These are phyloP conservation scores for Lasiodiplodia sp. DNA, from an alignment of 2,329 filamentous ascomycete species.

Conservation along the genomic window DNA sequence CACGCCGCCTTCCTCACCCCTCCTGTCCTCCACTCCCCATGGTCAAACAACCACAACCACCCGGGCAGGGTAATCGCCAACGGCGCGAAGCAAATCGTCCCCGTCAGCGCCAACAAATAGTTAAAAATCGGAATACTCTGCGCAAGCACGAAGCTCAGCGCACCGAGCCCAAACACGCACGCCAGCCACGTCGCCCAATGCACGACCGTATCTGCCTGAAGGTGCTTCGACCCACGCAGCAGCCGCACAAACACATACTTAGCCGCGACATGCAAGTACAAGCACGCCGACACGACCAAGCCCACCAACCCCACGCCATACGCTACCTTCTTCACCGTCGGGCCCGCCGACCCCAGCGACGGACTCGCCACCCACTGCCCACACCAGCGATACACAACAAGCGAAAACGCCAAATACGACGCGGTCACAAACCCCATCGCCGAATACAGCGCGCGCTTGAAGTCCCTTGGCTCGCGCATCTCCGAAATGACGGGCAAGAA, in stretches of 20 bases:
- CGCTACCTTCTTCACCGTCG: conserved; percentile 58
- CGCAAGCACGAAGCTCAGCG: conserved; percentile 52
- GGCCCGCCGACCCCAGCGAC: conserved; percentile 56
- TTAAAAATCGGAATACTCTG: conserved; percentile 63
- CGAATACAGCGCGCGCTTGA: conserved; percentile 65
- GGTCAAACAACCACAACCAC: conserved; percentile 61
- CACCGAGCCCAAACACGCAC: conserved; percentile 57
- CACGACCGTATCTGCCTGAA: conserved; percentile 56
- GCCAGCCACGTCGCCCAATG: conserved; percentile 59
- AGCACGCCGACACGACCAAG: conserved; percentile 57
- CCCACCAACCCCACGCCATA: conserved; percentile 61
- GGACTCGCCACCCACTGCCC: conserved; percentile 56
- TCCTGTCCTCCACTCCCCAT: conserved; percentile 51
- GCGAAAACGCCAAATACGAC: conserved; percentile 61
- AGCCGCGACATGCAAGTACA: conserved; percentile 61
- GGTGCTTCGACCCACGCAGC: conserved; percentile 55
- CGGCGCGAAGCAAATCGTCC: conserved; percentile 60
- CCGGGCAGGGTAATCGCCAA: conserved; percentile 58
- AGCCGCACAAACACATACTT: conserved; percentile 61
- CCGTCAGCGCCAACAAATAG: conserved; percentile 60
- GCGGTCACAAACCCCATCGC: conserved; percentile 66
- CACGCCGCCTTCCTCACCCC: conserved; percentile 43
- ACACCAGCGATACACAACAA: conserved; percentile 60
- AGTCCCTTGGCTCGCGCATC: conserved; percentile 67
- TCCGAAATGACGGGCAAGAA: conserved; percentile 72